These are phyloP conservation scores for Paspalum notatum DNA, from an alignment of 176 grass and related monocot genomes.

Conservation along the genomic window DNA sequence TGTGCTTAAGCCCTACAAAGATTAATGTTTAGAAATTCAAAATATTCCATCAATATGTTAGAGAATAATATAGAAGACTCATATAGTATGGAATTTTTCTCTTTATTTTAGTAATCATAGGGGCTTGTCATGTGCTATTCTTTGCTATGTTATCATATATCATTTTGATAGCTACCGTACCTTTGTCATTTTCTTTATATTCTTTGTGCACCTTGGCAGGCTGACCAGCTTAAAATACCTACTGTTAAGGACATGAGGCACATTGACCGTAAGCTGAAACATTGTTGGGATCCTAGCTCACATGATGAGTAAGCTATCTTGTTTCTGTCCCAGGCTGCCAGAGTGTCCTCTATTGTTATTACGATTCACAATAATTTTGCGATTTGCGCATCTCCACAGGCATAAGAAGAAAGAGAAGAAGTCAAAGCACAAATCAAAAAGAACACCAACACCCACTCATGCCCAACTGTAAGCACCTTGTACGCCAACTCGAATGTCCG, in stretches of 20 bases:
- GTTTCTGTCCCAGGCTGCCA: neutral
- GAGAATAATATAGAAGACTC: neutral
- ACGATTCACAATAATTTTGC: neutral
- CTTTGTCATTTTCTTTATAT: neutral
- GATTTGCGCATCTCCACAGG: slow-evolving; percentile 24
- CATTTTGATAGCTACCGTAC: neutral
- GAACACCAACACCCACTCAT: slow-evolving; percentile 56
- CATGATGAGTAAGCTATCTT: slow-evolving; percentile 60
- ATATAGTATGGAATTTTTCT: neutral
- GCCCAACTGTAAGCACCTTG: slow-evolving; percentile 44
- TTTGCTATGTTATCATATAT: neutral
- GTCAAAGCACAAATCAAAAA: slow-evolving; percentile 83
- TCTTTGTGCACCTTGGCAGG: slow-evolving; percentile 44
- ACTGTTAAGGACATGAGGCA: slow-evolving; percentile 65
- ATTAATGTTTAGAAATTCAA: slow-evolving; percentile 19
- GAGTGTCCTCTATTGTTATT: neutral
- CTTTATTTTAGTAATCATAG: slow-evolving; percentile 14
- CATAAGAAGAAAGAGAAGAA: slow-evolving; percentile 81
- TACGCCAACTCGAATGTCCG: neutral
- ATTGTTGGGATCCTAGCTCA: slow-evolving; percentile 73
- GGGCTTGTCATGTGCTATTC: neutral
- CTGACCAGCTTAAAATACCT: slow-evolving; percentile 59
- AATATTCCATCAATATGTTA: neutral
- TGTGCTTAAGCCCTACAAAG: neutral
- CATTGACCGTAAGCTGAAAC: slow-evolving; percentile 71